Evolutionary conservation across 805 yeast genomes (phyloP).

Genomic region (Grigorovia humatica): DNA sequence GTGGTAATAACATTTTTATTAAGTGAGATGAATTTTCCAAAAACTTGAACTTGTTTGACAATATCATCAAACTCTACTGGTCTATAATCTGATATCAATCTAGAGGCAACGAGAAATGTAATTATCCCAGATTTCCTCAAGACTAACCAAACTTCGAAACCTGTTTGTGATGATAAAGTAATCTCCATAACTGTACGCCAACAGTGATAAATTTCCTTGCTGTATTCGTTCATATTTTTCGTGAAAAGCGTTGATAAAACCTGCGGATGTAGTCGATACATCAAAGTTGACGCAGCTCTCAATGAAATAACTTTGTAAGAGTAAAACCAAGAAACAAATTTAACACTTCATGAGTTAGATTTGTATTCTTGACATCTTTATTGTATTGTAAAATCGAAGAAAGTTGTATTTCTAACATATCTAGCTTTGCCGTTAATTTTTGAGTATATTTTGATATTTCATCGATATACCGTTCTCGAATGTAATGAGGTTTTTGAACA

Average conservation of each 20-base stretch:
- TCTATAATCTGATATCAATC: background rate
- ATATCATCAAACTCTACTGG: constrained; percentile 6
- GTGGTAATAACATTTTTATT: background rate
- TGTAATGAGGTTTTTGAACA: constrained; percentile 13
- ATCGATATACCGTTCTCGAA: constrained; percentile 8
- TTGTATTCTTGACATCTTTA: background rate
- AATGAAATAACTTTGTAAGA: constrained; percentile 1
- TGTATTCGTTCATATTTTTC: background rate
- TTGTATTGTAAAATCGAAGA: background rate
- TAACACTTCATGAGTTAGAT: constrained; percentile 1
- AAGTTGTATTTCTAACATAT: background rate
- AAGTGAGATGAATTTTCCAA: background rate
- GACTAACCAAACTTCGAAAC: constrained; percentile 10
- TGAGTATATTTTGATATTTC: constrained; percentile 11
- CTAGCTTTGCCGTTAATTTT: background rate
- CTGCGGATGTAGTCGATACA: constrained; percentile 4
- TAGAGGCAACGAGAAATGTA: background rate
- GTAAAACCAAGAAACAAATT: constrained; percentile 1
- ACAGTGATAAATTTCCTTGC: background rate
- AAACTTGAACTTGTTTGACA: background rate
- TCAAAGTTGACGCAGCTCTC: constrained; percentile 5
- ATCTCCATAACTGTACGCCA: background rate
- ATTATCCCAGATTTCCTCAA: constrained; percentile 2
- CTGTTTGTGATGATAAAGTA: constrained; percentile 7
- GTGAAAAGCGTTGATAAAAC: background rate